phyloP scores from a whole-genome alignment of 1,284 basidiomycete genomes.

The Leccinum olivaceoglutinosum region DNA sequence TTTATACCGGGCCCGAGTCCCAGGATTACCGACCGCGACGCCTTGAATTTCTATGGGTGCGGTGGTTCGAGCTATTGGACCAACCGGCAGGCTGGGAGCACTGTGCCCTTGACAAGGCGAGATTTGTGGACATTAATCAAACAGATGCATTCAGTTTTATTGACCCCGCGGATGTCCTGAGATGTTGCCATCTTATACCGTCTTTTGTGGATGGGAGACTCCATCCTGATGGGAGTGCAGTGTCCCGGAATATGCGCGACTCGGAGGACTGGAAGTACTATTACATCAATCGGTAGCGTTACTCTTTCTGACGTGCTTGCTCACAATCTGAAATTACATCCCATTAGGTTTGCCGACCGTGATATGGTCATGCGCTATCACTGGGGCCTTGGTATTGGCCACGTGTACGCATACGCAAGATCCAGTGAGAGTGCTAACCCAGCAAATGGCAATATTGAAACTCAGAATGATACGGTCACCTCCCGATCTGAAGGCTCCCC shows the following conservation, averaged over 20 bases:
- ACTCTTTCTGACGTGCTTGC: not conserved
- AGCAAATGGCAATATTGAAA: not conserved
- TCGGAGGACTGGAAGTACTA: not conserved
- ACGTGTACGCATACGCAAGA: not conserved
- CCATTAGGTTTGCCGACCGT: slow-evolving; percentile 7
- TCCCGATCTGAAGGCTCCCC: not conserved
- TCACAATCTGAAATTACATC: not conserved
- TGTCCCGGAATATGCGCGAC: not conserved
- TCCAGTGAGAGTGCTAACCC: not conserved
- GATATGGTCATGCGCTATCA: slow-evolving; percentile 11
- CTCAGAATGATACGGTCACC: not conserved
- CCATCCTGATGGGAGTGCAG: not conserved
- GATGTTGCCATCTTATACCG: not conserved
- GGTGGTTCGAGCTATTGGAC: not conserved
- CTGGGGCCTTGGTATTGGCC: not conserved
- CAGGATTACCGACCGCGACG: not conserved
- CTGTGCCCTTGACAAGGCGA: not conserved
- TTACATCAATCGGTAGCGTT: slow-evolving; percentile 6
- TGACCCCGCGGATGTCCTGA: not conserved
- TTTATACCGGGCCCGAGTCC: not conserved
- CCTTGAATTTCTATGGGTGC: not conserved
- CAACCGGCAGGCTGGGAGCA: not conserved
- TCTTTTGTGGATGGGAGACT: not conserved
- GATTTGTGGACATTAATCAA: not conserved
- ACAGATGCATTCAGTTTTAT: not conserved